Percentiles rank a stretch among this genome's conserved stretches.
These are phyloP conservation scores for Starmerella kuoi DNA, from an alignment of 805 yeast species.

Conservation along the genomic window DNA sequence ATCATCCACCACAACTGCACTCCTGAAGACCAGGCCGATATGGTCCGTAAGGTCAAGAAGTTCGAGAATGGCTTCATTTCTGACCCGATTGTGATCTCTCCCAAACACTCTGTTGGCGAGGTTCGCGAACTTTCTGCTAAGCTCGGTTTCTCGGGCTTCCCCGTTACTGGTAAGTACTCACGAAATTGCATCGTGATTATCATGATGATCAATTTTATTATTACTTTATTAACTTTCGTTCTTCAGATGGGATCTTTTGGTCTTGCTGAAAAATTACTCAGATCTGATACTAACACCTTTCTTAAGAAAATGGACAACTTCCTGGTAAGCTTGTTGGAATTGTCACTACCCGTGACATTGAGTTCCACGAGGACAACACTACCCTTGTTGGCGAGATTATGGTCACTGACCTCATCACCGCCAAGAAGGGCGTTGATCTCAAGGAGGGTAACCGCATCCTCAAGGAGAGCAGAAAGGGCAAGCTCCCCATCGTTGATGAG, in stretches of 20 bases:
- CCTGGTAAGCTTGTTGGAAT: slow-evolving; percentile 90
- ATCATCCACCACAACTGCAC: slow-evolving; percentile 95
- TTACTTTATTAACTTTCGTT: slow-evolving; percentile 68
- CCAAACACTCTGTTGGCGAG: slow-evolving; percentile 65
- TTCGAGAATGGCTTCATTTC: slow-evolving; percentile 95
- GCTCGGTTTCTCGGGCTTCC: slow-evolving; percentile 94
- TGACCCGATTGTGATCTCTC: slow-evolving; percentile 79
- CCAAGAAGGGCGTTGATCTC: slow-evolving; percentile 67
- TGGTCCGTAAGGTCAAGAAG: slow-evolving; percentile 94
- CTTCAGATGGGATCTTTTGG: slow-evolving; percentile 83
- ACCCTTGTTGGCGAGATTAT: slow-evolving; percentile 62
- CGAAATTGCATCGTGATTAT: too few species aligned
- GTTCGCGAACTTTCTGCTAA: slow-evolving; percentile 55
- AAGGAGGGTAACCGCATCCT: slow-evolving; percentile 80
- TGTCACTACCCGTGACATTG: slow-evolving; percentile 92
- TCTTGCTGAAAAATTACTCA: slow-evolving; percentile 71
- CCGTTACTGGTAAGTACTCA: slow-evolving; percentile 99
- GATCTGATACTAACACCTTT: slow-evolving; percentile 26
- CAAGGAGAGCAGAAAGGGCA: slow-evolving; percentile 91
- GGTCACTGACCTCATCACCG: slow-evolving; percentile 83
- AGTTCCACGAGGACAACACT: slow-evolving; percentile 69
- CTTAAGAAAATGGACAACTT: slow-evolving; percentile 66
- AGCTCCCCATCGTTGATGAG: slow-evolving; percentile 81
- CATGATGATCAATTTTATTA: not conserved
- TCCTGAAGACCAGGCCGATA: slow-evolving; percentile 93